Percentiles rank a stretch among this genome's conserved stretches.
Evolutionary conservation across 1,139 yeast species (phyloP).

Genomic region (Suhomyces guaymorum): DNA sequence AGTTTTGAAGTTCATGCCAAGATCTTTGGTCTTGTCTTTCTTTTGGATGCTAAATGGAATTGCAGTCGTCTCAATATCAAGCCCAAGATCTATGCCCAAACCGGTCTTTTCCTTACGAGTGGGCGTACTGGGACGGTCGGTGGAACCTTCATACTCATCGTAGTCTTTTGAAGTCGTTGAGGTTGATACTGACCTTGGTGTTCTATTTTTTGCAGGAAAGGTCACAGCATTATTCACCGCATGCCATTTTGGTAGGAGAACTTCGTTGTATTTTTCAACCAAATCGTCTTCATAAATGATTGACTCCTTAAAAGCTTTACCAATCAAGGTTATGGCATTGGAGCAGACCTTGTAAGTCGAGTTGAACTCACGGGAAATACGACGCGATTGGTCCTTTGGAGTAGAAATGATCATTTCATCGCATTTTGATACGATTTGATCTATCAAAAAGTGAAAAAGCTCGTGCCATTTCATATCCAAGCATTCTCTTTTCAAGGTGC

Average conservation of each 20-base stretch:
- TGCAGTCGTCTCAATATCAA: conserved; percentile 32
- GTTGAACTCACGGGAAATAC: conserved; percentile 19
- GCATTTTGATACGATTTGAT: conserved; percentile 38
- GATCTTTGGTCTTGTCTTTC: conserved; percentile 31
- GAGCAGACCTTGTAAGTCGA: conserved; percentile 34
- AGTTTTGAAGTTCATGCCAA: conserved; percentile 14
- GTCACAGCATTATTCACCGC: conserved; percentile 24
- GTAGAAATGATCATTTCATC: conserved; percentile 29
- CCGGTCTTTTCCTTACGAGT: conserved; percentile 17
- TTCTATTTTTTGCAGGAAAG: background rate
- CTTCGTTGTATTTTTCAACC: conserved; percentile 25
- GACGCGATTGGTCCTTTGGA: background rate
- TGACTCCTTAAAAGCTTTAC: conserved; percentile 34
- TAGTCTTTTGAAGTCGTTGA: conserved; percentile 8
- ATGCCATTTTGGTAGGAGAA: conserved; percentile 35
- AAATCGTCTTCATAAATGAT: conserved; percentile 23
- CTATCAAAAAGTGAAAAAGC: conserved; percentile 46
- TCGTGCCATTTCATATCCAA: conserved; percentile 60
- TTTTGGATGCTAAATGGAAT: conserved; percentile 40
- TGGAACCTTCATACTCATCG: background rate
- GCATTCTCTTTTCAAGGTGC: conserved; percentile 44
- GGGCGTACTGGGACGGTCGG: conserved; percentile 8
- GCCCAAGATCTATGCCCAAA: conserved; percentile 40
- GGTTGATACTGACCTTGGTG: conserved; percentile 5
- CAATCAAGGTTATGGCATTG: conserved; percentile 33